Evolutionary conservation across 768 basidiomycete genomes (phyloP).

Genomic region (Cystobasidiopsis lactophilus): DNA sequence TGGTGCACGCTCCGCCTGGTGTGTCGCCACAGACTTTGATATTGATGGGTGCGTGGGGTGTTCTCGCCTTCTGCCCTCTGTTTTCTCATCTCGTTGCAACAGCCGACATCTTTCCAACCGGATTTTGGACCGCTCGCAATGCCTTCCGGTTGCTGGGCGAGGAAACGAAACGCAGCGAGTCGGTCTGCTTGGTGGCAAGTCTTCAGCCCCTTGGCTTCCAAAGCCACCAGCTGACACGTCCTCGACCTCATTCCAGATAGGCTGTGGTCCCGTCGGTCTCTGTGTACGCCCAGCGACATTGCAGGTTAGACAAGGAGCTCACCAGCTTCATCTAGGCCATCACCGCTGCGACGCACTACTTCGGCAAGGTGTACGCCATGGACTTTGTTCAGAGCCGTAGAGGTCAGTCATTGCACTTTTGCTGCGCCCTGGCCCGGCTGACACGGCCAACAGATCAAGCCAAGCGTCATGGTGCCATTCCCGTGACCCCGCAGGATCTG

Average conservation of each 20-base stretch:
- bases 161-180: conserved; percentile 10
- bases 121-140: conserved; percentile 21
- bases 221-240: too few species aligned
- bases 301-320: conserved; percentile 25
- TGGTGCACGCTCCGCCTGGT: conserved; percentile 16
- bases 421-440: too few species aligned
- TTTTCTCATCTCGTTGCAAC: too few species aligned
- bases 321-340: conserved; percentile 26
- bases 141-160: conserved; percentile 20
- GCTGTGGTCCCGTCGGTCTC: too few species aligned
- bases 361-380: conserved; percentile 20
- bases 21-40: conserved; percentile 4
- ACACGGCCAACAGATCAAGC: conserved; percentile 21
- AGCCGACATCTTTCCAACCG: conserved; percentile 13
- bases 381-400: conserved; percentile 13
- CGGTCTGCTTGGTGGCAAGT: conserved; percentile 23
- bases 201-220: too few species aligned
- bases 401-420: too few species aligned
- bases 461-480: conserved; percentile 24
- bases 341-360: conserved; percentile 23
- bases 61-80: too few species aligned
- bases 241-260: too few species aligned
- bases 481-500: conserved; percentile 15
- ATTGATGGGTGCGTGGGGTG: too few species aligned
- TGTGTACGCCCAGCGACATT: too few species aligned